Conservation (phyloP, 257 asterid genomes). For the Nyctanthes arbortristis region DNA sequence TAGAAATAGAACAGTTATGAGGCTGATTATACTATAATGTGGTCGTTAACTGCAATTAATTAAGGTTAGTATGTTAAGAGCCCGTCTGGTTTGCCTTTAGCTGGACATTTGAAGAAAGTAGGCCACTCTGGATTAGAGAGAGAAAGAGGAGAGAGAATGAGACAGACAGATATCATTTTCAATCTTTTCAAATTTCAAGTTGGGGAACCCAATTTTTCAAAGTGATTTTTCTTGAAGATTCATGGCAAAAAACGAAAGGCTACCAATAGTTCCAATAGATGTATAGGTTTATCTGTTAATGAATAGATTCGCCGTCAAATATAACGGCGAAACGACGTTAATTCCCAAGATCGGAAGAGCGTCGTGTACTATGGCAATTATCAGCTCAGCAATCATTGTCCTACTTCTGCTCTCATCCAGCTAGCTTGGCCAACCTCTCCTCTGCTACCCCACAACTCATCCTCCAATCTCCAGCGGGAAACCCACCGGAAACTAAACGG, state of each 20-base stretch:
- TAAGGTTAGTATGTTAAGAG: neutral
- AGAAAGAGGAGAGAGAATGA: neutral
- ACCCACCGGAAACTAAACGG: constrained; percentile 36
- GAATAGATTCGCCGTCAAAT: constrained; percentile 40
- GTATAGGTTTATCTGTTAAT: neutral
- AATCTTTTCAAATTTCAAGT: constrained; percentile 5
- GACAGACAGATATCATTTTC: neutral
- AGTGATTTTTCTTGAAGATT: neutral
- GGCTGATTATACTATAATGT: too few relatives aligned
- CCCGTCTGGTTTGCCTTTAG: neutral
- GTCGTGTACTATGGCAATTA: constrained; percentile 35
- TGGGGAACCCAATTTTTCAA: constrained; percentile 2
- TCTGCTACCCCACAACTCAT: neutral
- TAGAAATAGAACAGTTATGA: too few relatives aligned
- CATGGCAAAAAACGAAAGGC: neutral
- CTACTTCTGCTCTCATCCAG: neutral
- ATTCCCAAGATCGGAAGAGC: neutral
- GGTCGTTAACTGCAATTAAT: constrained; percentile 1
- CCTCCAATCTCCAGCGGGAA: constrained; percentile 41
- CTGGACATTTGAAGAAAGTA: neutral
- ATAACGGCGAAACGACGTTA: constrained; percentile 42
- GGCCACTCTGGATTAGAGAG: neutral
- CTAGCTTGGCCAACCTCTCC: too few relatives aligned
- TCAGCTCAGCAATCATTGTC: constrained; percentile 6
- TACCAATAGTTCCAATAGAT: neutral